Base-by-base conservation (phyloP, 108 stramenopile species). In the Nitzschia inconspicua region DNA sequence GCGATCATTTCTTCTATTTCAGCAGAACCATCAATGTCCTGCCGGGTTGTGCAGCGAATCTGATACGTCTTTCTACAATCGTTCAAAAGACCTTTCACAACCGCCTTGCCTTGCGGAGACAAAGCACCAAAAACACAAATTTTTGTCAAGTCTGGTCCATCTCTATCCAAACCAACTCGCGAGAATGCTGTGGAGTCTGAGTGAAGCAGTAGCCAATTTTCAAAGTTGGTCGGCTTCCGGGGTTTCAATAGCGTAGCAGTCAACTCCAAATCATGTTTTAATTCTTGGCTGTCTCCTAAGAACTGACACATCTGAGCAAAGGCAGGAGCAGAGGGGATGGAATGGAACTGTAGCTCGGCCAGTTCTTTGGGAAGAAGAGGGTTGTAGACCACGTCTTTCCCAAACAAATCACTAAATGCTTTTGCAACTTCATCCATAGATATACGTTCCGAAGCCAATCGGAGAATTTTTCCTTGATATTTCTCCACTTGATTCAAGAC, bases 251-350 rank as follows among this genome's bases (percentile, higher is more conserved):
- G 44, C 39, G 34, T 37, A 28, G 40, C 14, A 0, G 77, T 79
- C 43, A 63, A 47, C 4, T 63, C 78, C 18, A 75, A 26, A 52
- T 84, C 75, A 29, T 77, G 68, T 20, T 43, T 29, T 9, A 44
- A 42, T 47, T 34, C 40, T 9, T 36, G 34, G 14, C 44, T 42
- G 35, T 63, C 44, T 20, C 60, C 72, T 34, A 79, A 63, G 63
- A 60, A 84, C 25, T 75, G 73, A 72, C 76, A 84, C 83, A 84
- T 84, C 72, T 84, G 83, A 4, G 73, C 77, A 50, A 79, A 70
- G 18, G 67, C 63, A 20, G 63, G 40, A 9, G 75, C 83, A 4
- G 65, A 46, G 0, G 75, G 64, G n/a, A n/a, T n/a, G n/a, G n/a
- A n/a, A n/a, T n/a, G n/a, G 46, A 83, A 66, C 4, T 66, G 66